phyloP scores from a whole-genome alignment of 441 rosid species.

The Pelargonium cotyledonis region DNA sequence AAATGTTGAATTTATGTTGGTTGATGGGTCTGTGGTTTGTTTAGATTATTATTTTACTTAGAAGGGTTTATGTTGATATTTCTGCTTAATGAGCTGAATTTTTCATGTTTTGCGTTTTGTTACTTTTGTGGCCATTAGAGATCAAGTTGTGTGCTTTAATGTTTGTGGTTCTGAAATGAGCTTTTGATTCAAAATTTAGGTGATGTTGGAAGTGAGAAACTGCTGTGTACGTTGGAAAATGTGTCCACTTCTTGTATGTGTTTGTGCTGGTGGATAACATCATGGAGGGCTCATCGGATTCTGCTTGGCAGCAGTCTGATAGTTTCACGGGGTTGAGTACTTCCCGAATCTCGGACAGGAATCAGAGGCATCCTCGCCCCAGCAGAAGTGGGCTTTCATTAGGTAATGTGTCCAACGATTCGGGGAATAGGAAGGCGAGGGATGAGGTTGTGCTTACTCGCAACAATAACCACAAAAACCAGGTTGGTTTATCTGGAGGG shows the following conservation, averaged over 20 bases:
- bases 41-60: too few species aligned
- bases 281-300: constrained; percentile 80
- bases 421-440: constrained; percentile 1
- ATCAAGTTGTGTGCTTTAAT: constrained; percentile 16
- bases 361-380: neutral
- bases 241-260: constrained; percentile 31
- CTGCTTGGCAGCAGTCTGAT: constrained; percentile 49
- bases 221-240: constrained; percentile 32
- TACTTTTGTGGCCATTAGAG: constrained; percentile 20
- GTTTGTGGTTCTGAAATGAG: constrained; percentile 30
- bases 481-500: constrained; percentile 11
- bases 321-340: constrained; percentile 51
- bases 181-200: constrained; percentile 38
- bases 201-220: constrained; percentile 34
- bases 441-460: neutral
- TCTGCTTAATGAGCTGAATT: constrained; percentile 19
- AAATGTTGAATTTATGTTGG: neutral
- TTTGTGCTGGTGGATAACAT: constrained; percentile 46
- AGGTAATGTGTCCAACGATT: neutral
- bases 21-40: neutral
- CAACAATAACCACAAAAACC: neutral
- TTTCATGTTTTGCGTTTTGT: constrained; percentile 10
- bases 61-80: constrained; percentile 11
- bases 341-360: constrained; percentile 26
- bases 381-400: neutral